Base-by-base conservation (phyloP, 805 yeast species). In the Kluyveromyces lactis region DNA sequence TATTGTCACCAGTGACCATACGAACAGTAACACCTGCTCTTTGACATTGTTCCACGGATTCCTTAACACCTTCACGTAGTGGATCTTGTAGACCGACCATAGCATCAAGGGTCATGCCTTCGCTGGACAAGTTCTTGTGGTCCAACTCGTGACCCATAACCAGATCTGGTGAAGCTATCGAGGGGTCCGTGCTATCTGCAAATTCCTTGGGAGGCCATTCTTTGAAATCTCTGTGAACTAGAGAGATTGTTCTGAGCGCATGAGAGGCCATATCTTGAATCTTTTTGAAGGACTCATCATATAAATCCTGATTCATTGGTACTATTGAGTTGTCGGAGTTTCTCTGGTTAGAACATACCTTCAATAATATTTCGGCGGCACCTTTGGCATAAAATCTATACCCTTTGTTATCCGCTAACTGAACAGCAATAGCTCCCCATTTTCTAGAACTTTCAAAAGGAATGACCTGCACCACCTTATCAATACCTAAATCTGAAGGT, bases 1-100 rank as follows among this genome's bases (percentile, higher is more conserved):
- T 60, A 56, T 90, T 90, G 61, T 92, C 99, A 61, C 99, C 99
- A 16, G 99, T 92, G 33, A 92, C 97, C 98, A 92, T 92, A 50
- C 96, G 73, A 15, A 92, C 97, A 18, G 82, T 75, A 18, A 92
- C 97, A 42, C 98, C 97, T 1, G 98, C 97, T 26, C 68, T 68
- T 50, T 77, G 79, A 65, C 98, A 92, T 55, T 82, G 81, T 29
- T 70, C 68, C 21, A 92, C 95, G 1, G 98, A 95, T 31, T 81
- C 79, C n/a, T 77, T 72, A 8, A 92, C 97, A 46, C 96, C 97
- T 4, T 73, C 74, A 51, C 97, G 79, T 43, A 92, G 69, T 0
- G 98, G 98, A 64, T 92, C 98, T 65, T 86, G 90, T 53, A 92
- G 86, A 47, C 97, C 99, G 30, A 89, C 87, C 31, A 90, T 64